Base-by-base conservation (phyloP, 257 asterid genomes). In the Solanum infundibuliforme region DNA sequence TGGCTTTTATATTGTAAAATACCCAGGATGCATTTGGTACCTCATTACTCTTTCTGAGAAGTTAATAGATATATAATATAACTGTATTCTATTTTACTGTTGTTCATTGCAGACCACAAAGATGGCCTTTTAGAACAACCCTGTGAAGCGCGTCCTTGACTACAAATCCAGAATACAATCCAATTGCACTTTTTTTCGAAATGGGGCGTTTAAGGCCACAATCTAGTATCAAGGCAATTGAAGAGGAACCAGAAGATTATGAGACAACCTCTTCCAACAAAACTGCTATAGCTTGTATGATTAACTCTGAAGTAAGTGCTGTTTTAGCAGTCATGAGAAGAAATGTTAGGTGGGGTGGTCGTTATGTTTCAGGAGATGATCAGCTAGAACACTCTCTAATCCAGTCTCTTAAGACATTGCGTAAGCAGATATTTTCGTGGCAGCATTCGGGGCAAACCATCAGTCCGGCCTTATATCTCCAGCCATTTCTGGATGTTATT, bases 261-360 rank as follows among this genome's bases (percentile, higher is more conserved):
- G 98, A 94, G 87, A 87, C 91, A 75, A 91, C 92, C 84, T 90
- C 96, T 89, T 89, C 96, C 75, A 88, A 89, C 90, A 93, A 90
- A 92, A 91, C 94, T 91, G 96, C 94, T 74, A 91, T 97, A 88
- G 95, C 95, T 85, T 93, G 98, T 87, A 93, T 95, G 95, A 90
- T 97, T 74, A 95, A 97, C 90, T 93, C 98, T 68, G 98, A 97
- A 93, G 92, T 97, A 89, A 94, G 99, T 88, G 97, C 98, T 66
- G 98, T 97, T 68, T 91, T 97, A 93, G 98, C 98, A 1, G 96
- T 97, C 88, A 97, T 97, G 99, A 97, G 98, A 93, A 94, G 98
- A 92, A 97, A 95, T 65, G 98, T 95, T 93, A 93, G 99, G 88
- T 95, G 98, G 99, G 98, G 98, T 88, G 98, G 98, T 86, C 98